Percentiles rank a stretch among this genome's conserved stretches.
These are phyloP conservation scores for Cetradonia linearis DNA, from an alignment of 495 filamentous ascomycete genomes.

Conservation along the genomic window DNA sequence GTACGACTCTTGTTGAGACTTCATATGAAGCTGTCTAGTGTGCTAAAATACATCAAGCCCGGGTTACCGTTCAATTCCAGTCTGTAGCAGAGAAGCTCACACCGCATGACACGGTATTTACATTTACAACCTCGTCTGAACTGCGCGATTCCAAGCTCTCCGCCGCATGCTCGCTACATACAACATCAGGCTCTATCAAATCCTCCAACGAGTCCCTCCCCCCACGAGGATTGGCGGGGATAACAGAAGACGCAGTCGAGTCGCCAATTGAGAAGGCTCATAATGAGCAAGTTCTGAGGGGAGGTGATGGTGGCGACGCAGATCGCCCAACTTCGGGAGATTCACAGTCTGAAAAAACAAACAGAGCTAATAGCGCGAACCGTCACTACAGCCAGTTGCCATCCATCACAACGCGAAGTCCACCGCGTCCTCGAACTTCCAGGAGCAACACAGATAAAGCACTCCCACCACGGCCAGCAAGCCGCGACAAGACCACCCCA, in stretches of 20 bases:
- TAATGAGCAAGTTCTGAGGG: not conserved
- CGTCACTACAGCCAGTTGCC: slow-evolving; percentile 9
- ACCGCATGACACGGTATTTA: slow-evolving; percentile 75
- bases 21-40: not conserved
- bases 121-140: slow-evolving; percentile 61
- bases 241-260: slow-evolving; percentile 75
- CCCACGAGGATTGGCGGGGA: slow-evolving; percentile 70
- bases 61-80: slow-evolving; percentile 88
- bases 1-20: slow-evolving; percentile 38
- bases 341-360: slow-evolving; percentile 13
- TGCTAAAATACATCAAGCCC: slow-evolving; percentile 46
- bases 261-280: slow-evolving; percentile 8
- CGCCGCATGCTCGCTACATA: slow-evolving; percentile 80
- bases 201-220: slow-evolving; percentile 77
- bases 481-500: not conserved
- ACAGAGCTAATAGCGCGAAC: slow-evolving; percentile 12
- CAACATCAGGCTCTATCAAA: slow-evolving; percentile 74
- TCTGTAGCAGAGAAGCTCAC: slow-evolving; percentile 75
- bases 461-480: slow-evolving; percentile 18
- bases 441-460: slow-evolving; percentile 22
- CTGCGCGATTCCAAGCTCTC: slow-evolving; percentile 81
- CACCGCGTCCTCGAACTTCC: slow-evolving; percentile 4
- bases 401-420: slow-evolving; percentile 12
- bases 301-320: not conserved
- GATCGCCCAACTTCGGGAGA: slow-evolving; percentile 1